phyloP scores from a whole-genome alignment of 2,329 filamentous ascomycete genomes.

The Sphaceloma murrayae region DNA sequence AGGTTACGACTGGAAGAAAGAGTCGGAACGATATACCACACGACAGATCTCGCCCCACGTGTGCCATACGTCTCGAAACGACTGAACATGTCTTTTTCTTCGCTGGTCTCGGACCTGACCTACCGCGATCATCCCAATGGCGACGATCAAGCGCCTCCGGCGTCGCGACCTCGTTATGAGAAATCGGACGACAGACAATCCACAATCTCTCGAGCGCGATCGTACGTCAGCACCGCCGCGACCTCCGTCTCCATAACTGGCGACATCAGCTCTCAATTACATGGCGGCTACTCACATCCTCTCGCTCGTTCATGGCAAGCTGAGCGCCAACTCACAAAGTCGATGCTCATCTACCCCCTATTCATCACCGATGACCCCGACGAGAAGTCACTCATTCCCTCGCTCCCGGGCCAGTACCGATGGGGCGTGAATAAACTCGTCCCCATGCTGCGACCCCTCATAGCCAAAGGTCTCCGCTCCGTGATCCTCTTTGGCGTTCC shows the following conservation, averaged over 20 bases:
- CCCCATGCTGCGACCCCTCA: constrained; percentile 73
- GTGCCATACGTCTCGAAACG: no score
- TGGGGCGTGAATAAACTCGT: constrained; percentile 79
- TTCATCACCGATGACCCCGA: constrained; percentile 93
- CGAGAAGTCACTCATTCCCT: constrained; percentile 82
- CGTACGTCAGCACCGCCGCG: constrained; percentile 43
- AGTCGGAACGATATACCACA: no score
- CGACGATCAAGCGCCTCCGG: constrained; percentile 32
- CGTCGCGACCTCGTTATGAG: no score
- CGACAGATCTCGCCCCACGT: no score
- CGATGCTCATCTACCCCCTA: constrained; percentile 96
- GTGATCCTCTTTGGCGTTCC: constrained; percentile 96
- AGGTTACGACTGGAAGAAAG: no score
- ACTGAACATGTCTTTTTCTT: constrained; percentile 48
- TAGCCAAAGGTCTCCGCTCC: constrained; percentile 80
- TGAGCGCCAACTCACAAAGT: constrained; percentile 53
- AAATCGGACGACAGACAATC: constrained; percentile 37
- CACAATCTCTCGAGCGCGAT: constrained; percentile 37
- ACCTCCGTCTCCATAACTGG: constrained; percentile 45
- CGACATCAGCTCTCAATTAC: constrained; percentile 43
- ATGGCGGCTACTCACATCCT: constrained; percentile 44
- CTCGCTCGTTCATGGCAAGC: constrained; percentile 44
- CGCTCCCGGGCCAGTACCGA: constrained; percentile 81
- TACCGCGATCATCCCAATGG: constrained; percentile 38
- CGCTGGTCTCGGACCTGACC: constrained; percentile 43